Percentiles rank a stretch among this genome's conserved stretches.
These are phyloP conservation scores for Trypanosoma platydactyli DNA, from an alignment of 208 protist genomes.

Conservation along the genomic window DNA sequence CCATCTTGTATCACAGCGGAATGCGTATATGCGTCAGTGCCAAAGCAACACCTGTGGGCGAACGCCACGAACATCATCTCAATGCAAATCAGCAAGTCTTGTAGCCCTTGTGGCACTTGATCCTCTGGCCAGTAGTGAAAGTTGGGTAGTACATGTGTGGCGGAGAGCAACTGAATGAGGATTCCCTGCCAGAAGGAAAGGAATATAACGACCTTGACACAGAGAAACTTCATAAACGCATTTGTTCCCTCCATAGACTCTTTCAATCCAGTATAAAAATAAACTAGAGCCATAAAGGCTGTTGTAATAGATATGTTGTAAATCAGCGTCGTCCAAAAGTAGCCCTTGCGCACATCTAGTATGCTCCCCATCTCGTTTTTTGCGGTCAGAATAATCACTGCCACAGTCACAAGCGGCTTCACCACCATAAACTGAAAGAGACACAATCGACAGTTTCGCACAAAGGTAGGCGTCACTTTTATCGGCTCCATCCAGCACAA, in stretches of 20 bases:
- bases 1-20: slow-evolving; percentile 13
- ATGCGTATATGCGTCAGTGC: slow-evolving; percentile 70
- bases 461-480: slow-evolving; percentile 80
- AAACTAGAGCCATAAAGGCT: slow-evolving; percentile 89
- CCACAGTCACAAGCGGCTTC: slow-evolving; percentile 84
- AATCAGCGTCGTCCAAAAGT: slow-evolving; percentile 89
- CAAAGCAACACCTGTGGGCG: slow-evolving; percentile 90
- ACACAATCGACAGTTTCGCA: slow-evolving; percentile 84
- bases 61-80: slow-evolving; percentile 93
- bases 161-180: slow-evolving; percentile 79
- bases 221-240: slow-evolving; percentile 91
- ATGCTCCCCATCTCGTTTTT: slow-evolving; percentile 74
- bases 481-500: slow-evolving; percentile 84
- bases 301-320: slow-evolving; percentile 93
- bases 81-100: slow-evolving; percentile 89
- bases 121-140: slow-evolving; percentile 80
- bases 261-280: slow-evolving; percentile 90
- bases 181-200: slow-evolving; percentile 93
- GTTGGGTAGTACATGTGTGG: slow-evolving; percentile 59
- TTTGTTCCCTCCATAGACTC: slow-evolving; percentile 89
- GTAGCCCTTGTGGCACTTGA: slow-evolving; percentile 64
- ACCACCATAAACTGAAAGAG: slow-evolving; percentile 93
- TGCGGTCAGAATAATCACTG: slow-evolving; percentile 78
- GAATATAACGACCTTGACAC: slow-evolving; percentile 92
- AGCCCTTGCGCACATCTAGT: slow-evolving; percentile 75